These are phyloP conservation scores for Stereocaulon alpinum DNA, from an alignment of 495 filamentous ascomycete species.

Conservation along the genomic window DNA sequence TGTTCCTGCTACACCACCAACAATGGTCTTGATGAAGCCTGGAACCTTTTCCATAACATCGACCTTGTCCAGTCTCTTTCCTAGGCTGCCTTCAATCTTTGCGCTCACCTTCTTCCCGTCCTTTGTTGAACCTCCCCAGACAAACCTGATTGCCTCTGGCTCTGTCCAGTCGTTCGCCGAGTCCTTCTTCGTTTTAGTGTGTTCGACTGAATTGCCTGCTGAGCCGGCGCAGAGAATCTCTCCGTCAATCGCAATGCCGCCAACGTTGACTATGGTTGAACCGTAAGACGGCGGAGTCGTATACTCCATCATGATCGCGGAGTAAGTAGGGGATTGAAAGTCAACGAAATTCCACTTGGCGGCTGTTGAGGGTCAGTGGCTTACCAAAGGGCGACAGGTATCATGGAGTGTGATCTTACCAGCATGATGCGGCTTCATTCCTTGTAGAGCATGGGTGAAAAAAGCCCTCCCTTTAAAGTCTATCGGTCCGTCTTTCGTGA, in stretches of 20 bases:
- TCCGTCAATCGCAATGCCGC: constrained; percentile 68
- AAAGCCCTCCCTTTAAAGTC: constrained; percentile 71
- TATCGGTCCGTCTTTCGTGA: constrained; percentile 71
- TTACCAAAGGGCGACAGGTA: not conserved
- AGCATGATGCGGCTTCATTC: constrained; percentile 98
- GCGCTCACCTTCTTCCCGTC: constrained; percentile 65
- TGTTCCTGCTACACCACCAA: constrained; percentile 75
- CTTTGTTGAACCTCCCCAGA: constrained; percentile 68
- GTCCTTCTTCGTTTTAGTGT: constrained; percentile 60
- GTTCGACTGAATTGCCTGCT: constrained; percentile 44
- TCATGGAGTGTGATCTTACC: constrained; percentile 36
- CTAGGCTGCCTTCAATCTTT: constrained; percentile 55
- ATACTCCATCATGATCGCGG: constrained; percentile 90
- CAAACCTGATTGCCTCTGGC: constrained; percentile 61
- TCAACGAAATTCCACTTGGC: constrained; percentile 87
- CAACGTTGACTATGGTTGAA: constrained; percentile 73
- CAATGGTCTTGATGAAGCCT: constrained; percentile 87
- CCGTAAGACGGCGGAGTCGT: constrained; percentile 94
- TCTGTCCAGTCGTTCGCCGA: constrained; percentile 79
- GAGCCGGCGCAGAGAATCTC: constrained; percentile 67
- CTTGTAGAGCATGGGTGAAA: constrained; percentile 77
- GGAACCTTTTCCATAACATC: constrained; percentile 97
- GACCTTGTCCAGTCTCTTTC: constrained; percentile 66
- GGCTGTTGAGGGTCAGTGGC: constrained; percentile 38
- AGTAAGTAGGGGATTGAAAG: constrained; percentile 79